These are phyloP conservation scores for Peribolospora baueri DNA, from an alignment of 768 basidiomycete genomes.

Conservation along the genomic window DNA sequence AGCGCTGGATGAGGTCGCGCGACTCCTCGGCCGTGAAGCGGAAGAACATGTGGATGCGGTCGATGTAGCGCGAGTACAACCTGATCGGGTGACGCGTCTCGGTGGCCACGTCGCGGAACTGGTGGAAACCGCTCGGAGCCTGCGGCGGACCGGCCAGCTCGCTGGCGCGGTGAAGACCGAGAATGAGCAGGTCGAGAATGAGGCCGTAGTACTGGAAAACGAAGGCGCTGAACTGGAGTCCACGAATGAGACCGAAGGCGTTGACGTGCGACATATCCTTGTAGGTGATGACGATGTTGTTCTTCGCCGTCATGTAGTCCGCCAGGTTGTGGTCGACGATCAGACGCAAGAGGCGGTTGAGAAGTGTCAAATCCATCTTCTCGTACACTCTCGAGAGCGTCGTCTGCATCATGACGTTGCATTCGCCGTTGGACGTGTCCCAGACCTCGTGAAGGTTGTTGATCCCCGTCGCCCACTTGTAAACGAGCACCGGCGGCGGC, in stretches of 20 bases:
- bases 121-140: slow-evolving; percentile 94
- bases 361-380: slow-evolving; percentile 87
- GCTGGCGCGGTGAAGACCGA: slow-evolving; percentile 90
- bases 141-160: slow-evolving; percentile 98
- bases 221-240: slow-evolving; percentile 92
- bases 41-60: slow-evolving; percentile 85
- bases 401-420: slow-evolving; percentile 97
- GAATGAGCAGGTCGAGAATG: slow-evolving; percentile 77
- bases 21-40: slow-evolving; percentile 93
- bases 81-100: slow-evolving; percentile 96
- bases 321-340: slow-evolving; percentile 97
- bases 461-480: slow-evolving; percentile 99
- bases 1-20: slow-evolving; percentile 89
- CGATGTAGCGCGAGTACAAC: slow-evolving; percentile 88
- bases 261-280: slow-evolving; percentile 98
- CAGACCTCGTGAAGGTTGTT: slow-evolving; percentile 95
- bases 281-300: slow-evolving; percentile 85
- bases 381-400: slow-evolving; percentile 94
- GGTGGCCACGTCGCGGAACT: slow-evolving; percentile 80
- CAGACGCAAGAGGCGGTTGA: slow-evolving; percentile 82
- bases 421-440: slow-evolving; percentile 96
- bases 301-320: slow-evolving; percentile 97
- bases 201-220: slow-evolving; percentile 85
- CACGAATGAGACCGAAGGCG: slow-evolving; percentile 86
- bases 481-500: slow-evolving; percentile 84